Conservation (phyloP, 2,329 filamentous ascomycete species). For the Endoconidiophora laricicola region DNA sequence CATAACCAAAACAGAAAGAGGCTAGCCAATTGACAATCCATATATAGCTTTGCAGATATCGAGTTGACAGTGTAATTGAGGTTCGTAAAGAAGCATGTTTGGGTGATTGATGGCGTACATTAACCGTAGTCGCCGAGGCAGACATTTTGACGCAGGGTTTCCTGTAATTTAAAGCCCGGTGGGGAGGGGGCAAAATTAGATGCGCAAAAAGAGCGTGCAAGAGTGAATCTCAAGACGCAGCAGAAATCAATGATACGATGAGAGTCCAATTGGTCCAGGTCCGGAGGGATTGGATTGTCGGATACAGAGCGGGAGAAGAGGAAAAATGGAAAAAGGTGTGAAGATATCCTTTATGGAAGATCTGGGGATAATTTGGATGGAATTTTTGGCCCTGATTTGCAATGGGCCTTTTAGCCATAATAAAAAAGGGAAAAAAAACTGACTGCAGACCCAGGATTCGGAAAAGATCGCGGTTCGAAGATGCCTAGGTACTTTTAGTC, state of each 20-base stretch:
- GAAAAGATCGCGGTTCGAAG: constrained; percentile 33
- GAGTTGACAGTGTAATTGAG: too few species aligned
- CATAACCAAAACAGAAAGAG: too few species aligned
- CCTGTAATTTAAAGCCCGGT: constrained; percentile 2
- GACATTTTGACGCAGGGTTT: constrained; percentile 10
- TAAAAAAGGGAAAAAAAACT: constrained; percentile 22
- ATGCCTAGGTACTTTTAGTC: constrained; percentile 14
- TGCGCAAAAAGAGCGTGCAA: constrained; percentile 6
- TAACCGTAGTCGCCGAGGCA: constrained; percentile 8
- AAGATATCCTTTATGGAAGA: constrained; percentile 4
- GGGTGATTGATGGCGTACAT: constrained; percentile 8
- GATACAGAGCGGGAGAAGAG: constrained; percentile 1
- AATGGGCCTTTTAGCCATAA: constrained; percentile 27
- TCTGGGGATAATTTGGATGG: constrained; percentile 7
- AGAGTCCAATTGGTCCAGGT: constrained; percentile 13
- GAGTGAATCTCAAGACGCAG: constrained; percentile 1
- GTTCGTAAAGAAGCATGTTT: background rate
- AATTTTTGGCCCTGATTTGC: constrained; percentile 17
- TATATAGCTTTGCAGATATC: too few species aligned
- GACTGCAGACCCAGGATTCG: constrained; percentile 22
- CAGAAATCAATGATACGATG: constrained; percentile 10
- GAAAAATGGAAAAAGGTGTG: background rate
- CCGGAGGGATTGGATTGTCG: constrained; percentile 7
- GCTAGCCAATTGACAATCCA: too few species aligned
- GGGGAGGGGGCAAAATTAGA: background rate